These are phyloP conservation scores for Prunus kanzakura DNA, from an alignment of 306 rosid genomes.

Conservation along the genomic window DNA sequence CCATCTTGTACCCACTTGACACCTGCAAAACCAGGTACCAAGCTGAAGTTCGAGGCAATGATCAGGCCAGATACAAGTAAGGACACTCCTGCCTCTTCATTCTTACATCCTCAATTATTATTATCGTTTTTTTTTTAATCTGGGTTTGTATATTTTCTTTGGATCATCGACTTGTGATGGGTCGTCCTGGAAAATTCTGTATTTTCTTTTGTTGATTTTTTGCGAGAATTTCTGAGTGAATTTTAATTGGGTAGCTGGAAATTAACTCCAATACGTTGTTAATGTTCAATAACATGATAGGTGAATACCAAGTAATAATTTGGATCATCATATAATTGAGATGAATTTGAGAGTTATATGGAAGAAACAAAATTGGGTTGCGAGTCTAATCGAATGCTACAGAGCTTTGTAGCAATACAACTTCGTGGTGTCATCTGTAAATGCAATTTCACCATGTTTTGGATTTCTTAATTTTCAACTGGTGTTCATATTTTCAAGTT, in stretches of 20 bases:
- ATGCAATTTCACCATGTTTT: not conserved
- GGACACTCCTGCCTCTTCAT: not conserved
- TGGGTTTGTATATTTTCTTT: not conserved
- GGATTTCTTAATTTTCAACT: not conserved
- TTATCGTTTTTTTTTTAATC: not conserved
- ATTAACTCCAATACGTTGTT: not conserved
- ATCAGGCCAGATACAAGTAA: slow-evolving; percentile 69
- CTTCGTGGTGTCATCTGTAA: not conserved
- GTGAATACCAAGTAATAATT: not conserved
- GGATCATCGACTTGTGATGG: not conserved
- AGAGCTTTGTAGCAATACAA: not conserved
- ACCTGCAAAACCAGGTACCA: slow-evolving; percentile 94
- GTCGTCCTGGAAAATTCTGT: not conserved
- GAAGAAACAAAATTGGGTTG: not conserved
- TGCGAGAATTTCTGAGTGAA: not conserved
- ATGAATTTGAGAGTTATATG: not conserved
- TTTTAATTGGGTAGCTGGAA: not conserved
- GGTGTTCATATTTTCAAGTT: not conserved
- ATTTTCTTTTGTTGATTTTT: not conserved
- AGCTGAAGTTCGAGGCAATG: slow-evolving; percentile 80
- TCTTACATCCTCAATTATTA: not conserved
- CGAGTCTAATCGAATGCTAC: not conserved
- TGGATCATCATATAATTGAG: not conserved
- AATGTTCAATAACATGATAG: not conserved
- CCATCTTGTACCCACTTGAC: slow-evolving; percentile 90